Base-by-base conservation (phyloP, 345 rosid species). In the Eucalyptus urophylla region DNA sequence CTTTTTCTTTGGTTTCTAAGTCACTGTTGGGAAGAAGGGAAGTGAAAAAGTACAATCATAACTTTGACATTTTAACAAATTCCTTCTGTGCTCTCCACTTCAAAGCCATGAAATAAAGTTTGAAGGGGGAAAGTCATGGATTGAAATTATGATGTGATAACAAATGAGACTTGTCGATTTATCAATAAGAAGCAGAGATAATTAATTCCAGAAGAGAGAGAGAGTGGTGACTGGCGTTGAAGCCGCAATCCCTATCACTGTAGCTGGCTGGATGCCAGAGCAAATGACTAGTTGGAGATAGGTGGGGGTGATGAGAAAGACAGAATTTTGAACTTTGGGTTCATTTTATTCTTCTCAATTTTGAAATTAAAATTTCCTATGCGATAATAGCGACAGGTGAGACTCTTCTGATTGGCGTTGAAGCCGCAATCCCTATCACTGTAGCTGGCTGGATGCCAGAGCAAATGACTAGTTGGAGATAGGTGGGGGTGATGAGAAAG, bases 181-280 rank as follows among this genome's bases (percentile, higher is more conserved):
- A 56, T 56, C 62, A 56, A 53, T 53, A 53, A 17, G 56, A 56
- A 56, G 62, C 6, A 5, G 13, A 9, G 62, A 56, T 53, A 56
- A 56, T 24, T 56, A 56, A 56, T 56, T 56, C 0, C 4, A 6
- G 6, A 56, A 56, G 58, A 3, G 56, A 19, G 56, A 49, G 56
- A 51, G 58, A 53, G 56, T 1, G 13, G 29, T 22, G 62, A 56
- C 3, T 24, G 13, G 62, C 11, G 6, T 56, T 56, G 62, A 24
- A 24, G 62, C 29, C 29, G 1, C 6, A 56, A 56, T 22, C 13
- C 12, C 12, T 10, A 0, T 56, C 29, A 5, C 62, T 1, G 29
- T 56, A 14, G 29, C 62, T 22, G 62, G 29, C 13, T 56, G 14
- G 62, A 56, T 56, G 62, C 29, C 29, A 56, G 0, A 56, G 62